Evolutionary conservation across 805 yeast species (phyloP).

Genomic region (Wickerhamiella brachini): DNA sequence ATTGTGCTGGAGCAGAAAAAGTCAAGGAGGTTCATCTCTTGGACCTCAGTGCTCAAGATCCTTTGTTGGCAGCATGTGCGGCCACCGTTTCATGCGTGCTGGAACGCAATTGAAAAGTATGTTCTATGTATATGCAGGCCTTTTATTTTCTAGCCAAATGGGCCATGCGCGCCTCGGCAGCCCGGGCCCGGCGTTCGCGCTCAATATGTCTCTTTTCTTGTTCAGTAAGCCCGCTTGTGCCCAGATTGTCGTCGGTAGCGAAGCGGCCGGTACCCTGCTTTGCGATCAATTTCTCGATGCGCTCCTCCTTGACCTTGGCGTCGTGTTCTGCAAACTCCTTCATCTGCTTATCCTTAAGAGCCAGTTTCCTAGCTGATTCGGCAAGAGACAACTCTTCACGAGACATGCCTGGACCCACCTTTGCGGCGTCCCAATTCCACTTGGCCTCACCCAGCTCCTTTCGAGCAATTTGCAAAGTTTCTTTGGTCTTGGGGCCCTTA

Average conservation of each 20-base stretch:
- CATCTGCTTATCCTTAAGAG: conserved; percentile 12
- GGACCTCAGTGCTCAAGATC: neutral
- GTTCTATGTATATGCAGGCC: neutral
- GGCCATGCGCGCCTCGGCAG: conserved; percentile 77
- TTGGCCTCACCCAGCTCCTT: conserved; percentile 49
- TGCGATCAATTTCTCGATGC: conserved; percentile 16
- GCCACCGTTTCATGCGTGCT: conserved; percentile 9
- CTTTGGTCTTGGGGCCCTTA: conserved; percentile 25
- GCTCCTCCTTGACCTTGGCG: conserved; percentile 11
- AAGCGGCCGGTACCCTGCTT: conserved; percentile 18
- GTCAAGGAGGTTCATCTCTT: neutral
- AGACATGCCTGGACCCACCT: conserved; percentile 42
- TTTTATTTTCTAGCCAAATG: conserved; percentile 9
- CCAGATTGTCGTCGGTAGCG: conserved; percentile 13
- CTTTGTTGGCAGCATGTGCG: neutral
- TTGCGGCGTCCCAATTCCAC: conserved; percentile 57
- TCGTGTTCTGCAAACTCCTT: conserved; percentile 12
- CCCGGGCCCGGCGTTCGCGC: conserved; percentile 92
- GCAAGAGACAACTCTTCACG: conserved; percentile 23
- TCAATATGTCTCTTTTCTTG: conserved; percentile 65
- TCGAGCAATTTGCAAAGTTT: conserved; percentile 58
- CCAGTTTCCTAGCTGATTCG: conserved; percentile 15
- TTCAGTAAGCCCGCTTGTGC: conserved; percentile 42
- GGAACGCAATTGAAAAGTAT: neutral
- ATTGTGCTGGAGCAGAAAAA: neutral